Conservation (phyloP, 352 stramenopile species). For the Phytophthora uliginosa region DNA sequence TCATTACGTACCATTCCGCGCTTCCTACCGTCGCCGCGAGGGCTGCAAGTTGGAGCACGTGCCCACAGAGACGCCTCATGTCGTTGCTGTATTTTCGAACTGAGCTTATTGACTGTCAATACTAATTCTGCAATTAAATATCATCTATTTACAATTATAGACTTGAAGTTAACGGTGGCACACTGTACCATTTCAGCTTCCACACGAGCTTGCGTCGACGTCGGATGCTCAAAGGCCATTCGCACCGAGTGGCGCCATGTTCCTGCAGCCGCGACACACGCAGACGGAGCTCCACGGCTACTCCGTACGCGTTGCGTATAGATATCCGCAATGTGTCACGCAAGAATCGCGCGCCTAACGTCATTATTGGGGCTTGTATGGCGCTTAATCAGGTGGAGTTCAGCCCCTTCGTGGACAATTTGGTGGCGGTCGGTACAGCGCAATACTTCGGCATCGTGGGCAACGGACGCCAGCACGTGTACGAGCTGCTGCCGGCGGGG, state of each 20-base stretch:
- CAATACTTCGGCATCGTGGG: conserved; percentile 96
- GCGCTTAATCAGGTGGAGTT: conserved; percentile 84
- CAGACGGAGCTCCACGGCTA: conserved; percentile 80
- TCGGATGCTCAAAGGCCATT: conserved; percentile 7
- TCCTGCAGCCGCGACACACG: conserved; percentile 71
- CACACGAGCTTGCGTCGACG: conserved; percentile 20
- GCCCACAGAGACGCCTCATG: conserved; percentile 26
- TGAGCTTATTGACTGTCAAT: conserved; percentile 17
- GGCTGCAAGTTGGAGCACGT: conserved; percentile 14
- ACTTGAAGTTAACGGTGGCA: conserved; percentile 28
- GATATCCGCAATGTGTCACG: not conserved
- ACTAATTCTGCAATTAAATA: conserved; percentile 7
- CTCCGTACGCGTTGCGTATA: conserved; percentile 39
- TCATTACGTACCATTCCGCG: conserved; percentile 20
- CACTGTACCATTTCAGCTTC: conserved; percentile 9
- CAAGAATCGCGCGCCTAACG: not conserved
- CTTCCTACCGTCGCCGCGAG: conserved; percentile 6
- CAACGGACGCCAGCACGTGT: conserved; percentile 90
- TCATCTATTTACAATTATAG: conserved; percentile 11
- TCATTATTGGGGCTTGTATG: not conserved
- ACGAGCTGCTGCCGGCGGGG: conserved; percentile 78
- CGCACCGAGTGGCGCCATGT: conserved; percentile 44
- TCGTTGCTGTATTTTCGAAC: conserved; percentile 14
- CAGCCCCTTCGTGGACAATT: conserved; percentile 91
- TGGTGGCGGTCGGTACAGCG: conserved; percentile 86